Conservation (phyloP, 2,329 filamentous ascomycete species). For the Aspergillus niger region DNA sequence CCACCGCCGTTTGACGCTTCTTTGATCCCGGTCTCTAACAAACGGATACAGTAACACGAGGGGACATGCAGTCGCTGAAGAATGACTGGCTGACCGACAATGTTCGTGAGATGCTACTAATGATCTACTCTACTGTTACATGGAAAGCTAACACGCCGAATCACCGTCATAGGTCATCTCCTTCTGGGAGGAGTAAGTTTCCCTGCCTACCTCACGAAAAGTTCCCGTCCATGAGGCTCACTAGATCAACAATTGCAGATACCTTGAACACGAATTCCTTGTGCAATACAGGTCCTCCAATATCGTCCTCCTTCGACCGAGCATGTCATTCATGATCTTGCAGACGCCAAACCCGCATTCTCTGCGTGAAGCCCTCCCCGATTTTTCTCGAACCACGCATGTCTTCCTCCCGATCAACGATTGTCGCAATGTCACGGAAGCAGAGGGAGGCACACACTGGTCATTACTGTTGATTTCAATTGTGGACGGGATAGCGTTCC, state of each 20-base stretch:
- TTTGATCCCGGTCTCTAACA: slow-evolving; percentile 17
- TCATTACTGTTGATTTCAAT: slow-evolving; percentile 85
- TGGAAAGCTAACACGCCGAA: slow-evolving; percentile 25
- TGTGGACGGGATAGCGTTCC: slow-evolving; percentile 88
- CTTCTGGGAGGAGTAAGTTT: slow-evolving; percentile 89
- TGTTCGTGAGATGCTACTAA: slow-evolving; percentile 54
- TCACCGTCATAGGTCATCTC: slow-evolving; percentile 70
- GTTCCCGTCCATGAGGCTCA: neutral
- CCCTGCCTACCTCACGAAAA: neutral
- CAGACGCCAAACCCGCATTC: slow-evolving; percentile 63
- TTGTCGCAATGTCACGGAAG: slow-evolving; percentile 69
- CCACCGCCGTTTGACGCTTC: neutral
- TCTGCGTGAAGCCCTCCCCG: slow-evolving; percentile 70
- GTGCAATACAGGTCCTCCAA: slow-evolving; percentile 76
- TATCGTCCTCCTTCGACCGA: slow-evolving; percentile 87
- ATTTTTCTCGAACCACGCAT: slow-evolving; percentile 80
- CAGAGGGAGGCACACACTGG: slow-evolving; percentile 95
- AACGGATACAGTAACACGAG: slow-evolving; percentile 68
- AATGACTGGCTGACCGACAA: slow-evolving; percentile 97
- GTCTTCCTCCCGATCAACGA: slow-evolving; percentile 97
- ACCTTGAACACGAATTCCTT: slow-evolving; percentile 87
- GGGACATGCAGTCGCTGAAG: slow-evolving; percentile 85
- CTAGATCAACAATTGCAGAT: slow-evolving; percentile 48
- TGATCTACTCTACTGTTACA: slow-evolving; percentile 4
- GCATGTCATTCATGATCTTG: slow-evolving; percentile 90